Evolutionary conservation across 2,329 filamentous ascomycete genomes (phyloP).

Genomic region (Paramyrothecium roridum): DNA sequence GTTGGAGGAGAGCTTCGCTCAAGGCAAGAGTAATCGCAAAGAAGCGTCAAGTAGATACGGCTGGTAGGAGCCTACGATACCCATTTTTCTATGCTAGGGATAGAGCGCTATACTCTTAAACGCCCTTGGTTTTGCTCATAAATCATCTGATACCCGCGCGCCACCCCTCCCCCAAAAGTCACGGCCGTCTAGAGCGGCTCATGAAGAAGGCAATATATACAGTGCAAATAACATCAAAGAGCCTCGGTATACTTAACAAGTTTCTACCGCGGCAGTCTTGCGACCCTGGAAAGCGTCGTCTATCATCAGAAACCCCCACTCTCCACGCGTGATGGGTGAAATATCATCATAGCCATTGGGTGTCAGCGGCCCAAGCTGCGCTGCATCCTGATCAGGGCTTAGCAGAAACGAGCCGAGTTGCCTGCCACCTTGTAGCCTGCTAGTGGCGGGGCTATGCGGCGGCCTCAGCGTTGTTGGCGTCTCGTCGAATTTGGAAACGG

Average conservation of each 20-base stretch:
- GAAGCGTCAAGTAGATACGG: constrained; percentile 84
- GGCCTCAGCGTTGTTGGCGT: constrained; percentile 19
- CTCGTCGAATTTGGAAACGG: constrained; percentile 31
- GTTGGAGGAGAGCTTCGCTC: constrained; percentile 86
- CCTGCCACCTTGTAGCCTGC: constrained; percentile 34
- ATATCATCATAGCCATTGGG: constrained; percentile 61
- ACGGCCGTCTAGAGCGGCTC: not conserved
- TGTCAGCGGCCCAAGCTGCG: constrained; percentile 45
- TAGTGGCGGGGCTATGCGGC: constrained; percentile 37
- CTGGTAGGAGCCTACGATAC: constrained; percentile 50
- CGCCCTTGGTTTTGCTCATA: constrained; percentile 6
- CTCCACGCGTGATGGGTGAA: constrained; percentile 57
- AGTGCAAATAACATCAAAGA: not conserved
- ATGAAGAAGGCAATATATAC: not conserved
- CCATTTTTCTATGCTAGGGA: constrained; percentile 8
- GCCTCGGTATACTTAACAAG: constrained; percentile 7
- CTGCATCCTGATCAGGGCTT: constrained; percentile 13
- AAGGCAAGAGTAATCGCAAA: constrained; percentile 72
- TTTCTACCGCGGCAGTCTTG: constrained; percentile 46
- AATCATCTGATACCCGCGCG: constrained; percentile 5
- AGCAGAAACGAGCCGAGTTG: constrained; percentile 14
- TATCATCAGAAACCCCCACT: constrained; percentile 60
- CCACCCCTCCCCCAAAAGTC: not conserved
- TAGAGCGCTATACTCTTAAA: constrained; percentile 3
- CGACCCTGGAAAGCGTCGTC: constrained; percentile 40